Percentiles rank a stretch among this genome's conserved stretches.
phyloP scores from a whole-genome alignment of 306 rosid genomes.

The Sesbania bispinosa region DNA sequence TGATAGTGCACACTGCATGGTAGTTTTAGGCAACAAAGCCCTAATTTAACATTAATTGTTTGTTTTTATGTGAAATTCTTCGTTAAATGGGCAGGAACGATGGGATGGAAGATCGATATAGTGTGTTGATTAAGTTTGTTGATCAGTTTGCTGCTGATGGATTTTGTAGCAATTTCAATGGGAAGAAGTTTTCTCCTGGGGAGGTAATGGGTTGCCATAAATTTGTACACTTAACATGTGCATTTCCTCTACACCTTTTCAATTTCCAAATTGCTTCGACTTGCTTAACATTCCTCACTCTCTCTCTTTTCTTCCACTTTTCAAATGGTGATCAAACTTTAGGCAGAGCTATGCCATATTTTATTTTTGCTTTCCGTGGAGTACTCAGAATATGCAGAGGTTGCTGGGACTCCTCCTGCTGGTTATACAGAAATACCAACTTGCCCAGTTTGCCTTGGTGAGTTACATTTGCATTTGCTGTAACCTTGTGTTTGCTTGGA shows the following conservation, averaged over 20 bases:
- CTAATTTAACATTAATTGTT: not conserved
- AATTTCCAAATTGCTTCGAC: not conserved
- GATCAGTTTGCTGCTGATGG: conserved; percentile 49
- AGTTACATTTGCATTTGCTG: conserved; percentile 27
- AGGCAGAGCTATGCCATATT: conserved; percentile 93
- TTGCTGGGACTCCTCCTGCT: conserved; percentile 73
- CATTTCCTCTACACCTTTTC: not conserved
- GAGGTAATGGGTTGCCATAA: conserved; percentile 49
- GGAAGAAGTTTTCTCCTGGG: conserved; percentile 66
- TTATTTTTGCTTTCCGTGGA: conserved; percentile 70
- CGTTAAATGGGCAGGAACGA: conserved; percentile 54
- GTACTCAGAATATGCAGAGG: conserved; percentile 70
- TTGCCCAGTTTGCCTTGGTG: conserved; percentile 95
- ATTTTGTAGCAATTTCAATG: conserved; percentile 60
- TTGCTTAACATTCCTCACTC: not conserved
- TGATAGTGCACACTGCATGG: not conserved
- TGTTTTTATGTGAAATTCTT: not conserved
- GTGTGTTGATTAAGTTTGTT: conserved; percentile 58
- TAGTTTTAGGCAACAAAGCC: not conserved
- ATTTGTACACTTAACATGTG: not conserved
- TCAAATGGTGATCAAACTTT: conserved; percentile 22
- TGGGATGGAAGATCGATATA: conserved; percentile 83
- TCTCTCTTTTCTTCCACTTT: not conserved
- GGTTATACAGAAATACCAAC: conserved; percentile 83
- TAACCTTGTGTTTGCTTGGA: not conserved